Percentiles rank a stretch among this genome's conserved stretches.
These are phyloP conservation scores for Amauroascus niger DNA, from an alignment of 2,329 filamentous ascomycete species.

Conservation along the genomic window DNA sequence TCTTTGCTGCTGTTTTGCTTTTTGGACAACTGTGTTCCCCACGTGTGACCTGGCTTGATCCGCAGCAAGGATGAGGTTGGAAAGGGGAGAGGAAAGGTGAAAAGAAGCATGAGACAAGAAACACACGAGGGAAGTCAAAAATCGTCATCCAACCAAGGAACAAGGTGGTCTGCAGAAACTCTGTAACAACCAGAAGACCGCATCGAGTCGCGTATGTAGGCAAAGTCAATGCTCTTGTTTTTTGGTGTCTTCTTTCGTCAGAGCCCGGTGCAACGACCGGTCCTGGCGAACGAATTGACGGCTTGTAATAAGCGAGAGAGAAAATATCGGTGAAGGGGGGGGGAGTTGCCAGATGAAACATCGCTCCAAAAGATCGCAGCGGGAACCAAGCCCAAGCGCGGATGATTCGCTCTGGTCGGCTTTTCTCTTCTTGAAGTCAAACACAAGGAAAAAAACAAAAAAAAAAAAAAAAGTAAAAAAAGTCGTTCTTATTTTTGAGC, in stretches of 20 bases:
- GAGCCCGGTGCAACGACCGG: neutral
- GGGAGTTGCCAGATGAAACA: constrained; percentile 2
- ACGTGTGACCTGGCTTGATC: constrained; percentile 9
- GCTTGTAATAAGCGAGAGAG: constrained; percentile 6
- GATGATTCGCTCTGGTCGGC: neutral
- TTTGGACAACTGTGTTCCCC: constrained; percentile 1
- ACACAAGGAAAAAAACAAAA: neutral
- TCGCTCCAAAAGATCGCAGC: neutral
- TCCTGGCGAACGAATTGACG: neutral
- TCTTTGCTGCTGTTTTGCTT: neutral
- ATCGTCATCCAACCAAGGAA: constrained; percentile 1
- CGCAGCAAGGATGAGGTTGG: constrained; percentile 10
- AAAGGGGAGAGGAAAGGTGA: neutral
- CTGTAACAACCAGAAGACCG: neutral
- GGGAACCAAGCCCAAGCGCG: neutral
- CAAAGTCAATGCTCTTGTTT: neutral
- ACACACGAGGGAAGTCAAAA: neutral
- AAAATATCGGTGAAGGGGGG: constrained; percentile 2
- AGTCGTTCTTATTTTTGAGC: neutral
- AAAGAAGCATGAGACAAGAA: neutral
- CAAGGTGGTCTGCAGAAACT: constrained; percentile 1
- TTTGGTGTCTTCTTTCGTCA: too few species aligned
- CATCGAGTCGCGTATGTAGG: too few species aligned
- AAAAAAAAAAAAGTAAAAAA: neutral
- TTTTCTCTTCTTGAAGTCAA: neutral